Conservation (phyloP, 805 yeast species). For the Lachancea sp. region DNA sequence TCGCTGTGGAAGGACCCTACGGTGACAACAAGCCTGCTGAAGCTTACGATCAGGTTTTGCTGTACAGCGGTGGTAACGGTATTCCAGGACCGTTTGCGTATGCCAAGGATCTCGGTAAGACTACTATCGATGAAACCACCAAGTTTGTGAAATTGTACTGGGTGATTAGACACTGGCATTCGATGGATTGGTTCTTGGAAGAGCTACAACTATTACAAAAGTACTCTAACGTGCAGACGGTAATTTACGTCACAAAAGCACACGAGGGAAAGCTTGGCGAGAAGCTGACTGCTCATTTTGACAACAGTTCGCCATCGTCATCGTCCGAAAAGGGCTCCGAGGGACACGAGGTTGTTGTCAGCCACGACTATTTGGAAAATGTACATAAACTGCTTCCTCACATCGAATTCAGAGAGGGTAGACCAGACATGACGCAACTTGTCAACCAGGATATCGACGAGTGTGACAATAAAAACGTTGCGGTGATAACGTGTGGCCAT, state of each 20-base stretch:
- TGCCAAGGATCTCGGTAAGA: constrained; percentile 8
- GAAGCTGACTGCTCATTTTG: constrained; percentile 6
- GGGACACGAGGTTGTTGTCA: constrained; percentile 4
- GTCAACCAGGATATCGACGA: constrained; percentile 36
- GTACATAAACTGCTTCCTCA: constrained; percentile 28
- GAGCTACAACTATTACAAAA: constrained; percentile 13
- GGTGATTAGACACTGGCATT: constrained; percentile 15
- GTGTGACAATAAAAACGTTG: constrained; percentile 35
- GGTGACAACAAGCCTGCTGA: constrained; percentile 38
- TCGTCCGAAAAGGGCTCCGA: constrained; percentile 8
- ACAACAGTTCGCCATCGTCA: constrained; percentile 1
- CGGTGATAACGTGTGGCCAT: constrained; percentile 52
- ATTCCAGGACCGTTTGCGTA: constrained; percentile 37
- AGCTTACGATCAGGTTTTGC: constrained; percentile 36
- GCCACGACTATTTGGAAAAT: not conserved
- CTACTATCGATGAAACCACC: constrained; percentile 6
- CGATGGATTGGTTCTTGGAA: constrained; percentile 16
- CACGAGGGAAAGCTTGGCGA: constrained; percentile 14
- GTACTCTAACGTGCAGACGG: constrained; percentile 16
- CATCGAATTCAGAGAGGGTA: constrained; percentile 38
- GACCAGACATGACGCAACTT: constrained; percentile 40
- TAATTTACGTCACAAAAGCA: constrained; percentile 54
- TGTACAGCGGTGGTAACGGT: constrained; percentile 45
- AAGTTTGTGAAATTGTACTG: constrained; percentile 12
- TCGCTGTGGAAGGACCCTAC: constrained; percentile 53